Evolutionary conservation across 768 basidiomycete genomes (phyloP), one percentile per base, ranked within the genome.

Genomic region (Auricularia sp.): DNA sequence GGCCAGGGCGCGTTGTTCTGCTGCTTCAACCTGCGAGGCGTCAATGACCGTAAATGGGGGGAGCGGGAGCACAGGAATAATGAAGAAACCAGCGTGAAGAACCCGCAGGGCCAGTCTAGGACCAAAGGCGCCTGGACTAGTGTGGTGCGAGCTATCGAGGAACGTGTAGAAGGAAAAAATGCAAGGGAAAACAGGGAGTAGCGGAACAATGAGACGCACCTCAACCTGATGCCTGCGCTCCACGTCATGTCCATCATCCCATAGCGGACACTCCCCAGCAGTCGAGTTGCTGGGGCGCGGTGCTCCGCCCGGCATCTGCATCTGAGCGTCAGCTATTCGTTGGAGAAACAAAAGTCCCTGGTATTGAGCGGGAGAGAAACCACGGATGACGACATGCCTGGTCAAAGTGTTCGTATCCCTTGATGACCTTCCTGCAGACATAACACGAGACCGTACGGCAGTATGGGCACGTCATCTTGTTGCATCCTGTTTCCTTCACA

Each of bases 401-500:
- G 59, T 79, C 72, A 70, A 92, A 93, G 70, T 93, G 91, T 0
- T 90, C 86, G 69, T 93, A 92, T 1, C 90, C 89, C 0, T 35
- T 75, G 47, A 95, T 88, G 39, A 86, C 69, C 70, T 88, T 68
- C 35, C 90, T 82, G 71, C 94, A 96, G 33, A 92, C 77, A 70
- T 97, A 95, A 73, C 94, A 97, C 0, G 88, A 92, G 47, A 90
- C 39, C 0, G 90, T 85, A 1, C 56, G 66, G 70, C 94, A 96
- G 66, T 86, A 75, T 1, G 86, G 83, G 69, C 91, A 92, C 0
- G 78, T 81, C 87, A 97, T 95, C 73, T 96, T 96, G 82, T 96
- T 96, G 77, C 94, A 96, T 87, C 91, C 91, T 54, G 72, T 70
- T 66, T 90, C 88, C 73, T 93, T 93, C 71, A 93, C 81, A 70